phyloP scores from a whole-genome alignment of 2,329 filamentous ascomycete species.

The Pleomassaria siparia region DNA sequence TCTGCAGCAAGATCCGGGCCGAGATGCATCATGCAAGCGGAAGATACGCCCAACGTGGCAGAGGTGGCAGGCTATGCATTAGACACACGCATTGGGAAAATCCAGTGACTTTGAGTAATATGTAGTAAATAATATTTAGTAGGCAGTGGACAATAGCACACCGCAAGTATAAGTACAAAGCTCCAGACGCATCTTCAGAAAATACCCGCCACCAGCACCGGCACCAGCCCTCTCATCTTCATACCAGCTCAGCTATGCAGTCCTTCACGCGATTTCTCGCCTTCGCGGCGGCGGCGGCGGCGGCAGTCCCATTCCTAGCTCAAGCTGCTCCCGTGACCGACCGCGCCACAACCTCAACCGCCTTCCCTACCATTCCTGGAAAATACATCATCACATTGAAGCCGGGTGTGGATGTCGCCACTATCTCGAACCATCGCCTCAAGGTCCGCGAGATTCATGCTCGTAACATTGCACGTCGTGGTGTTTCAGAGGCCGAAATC shows the following conservation, averaged over 20 bases:
- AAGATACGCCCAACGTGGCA: slow-evolving; percentile 12
- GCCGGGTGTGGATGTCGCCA: slow-evolving; percentile 30
- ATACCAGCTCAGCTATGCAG: slow-evolving; percentile 24
- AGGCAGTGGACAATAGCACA: not conserved
- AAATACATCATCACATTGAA: slow-evolving; percentile 50
- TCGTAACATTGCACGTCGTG: slow-evolving; percentile 28
- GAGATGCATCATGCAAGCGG: too few relatives aligned
- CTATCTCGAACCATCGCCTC: slow-evolving; percentile 26
- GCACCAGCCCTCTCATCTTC: too few relatives aligned
- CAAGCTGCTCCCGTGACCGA: slow-evolving; percentile 22
- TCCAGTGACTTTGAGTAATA: too few relatives aligned
- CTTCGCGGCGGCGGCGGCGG: slow-evolving; percentile 22
- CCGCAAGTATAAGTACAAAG: slow-evolving; percentile 15
- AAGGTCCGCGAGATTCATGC: slow-evolving; percentile 32
- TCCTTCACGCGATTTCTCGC: slow-evolving; percentile 28
- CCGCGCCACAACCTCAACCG: slow-evolving; percentile 4
- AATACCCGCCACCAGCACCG: too few relatives aligned
- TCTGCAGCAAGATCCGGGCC: slow-evolving; percentile 1
- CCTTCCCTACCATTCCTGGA: slow-evolving; percentile 32
- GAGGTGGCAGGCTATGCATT: too few relatives aligned
- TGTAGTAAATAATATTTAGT: too few relatives aligned
- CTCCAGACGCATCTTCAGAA: too few relatives aligned
- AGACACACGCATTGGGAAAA: too few relatives aligned
- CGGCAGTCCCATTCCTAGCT: slow-evolving; percentile 24
- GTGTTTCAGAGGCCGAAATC: slow-evolving; percentile 8